Percentiles rank a stretch among this genome's conserved stretches.
Conservation (phyloP, 345 rosid species). For the Kandelia obovata region DNA sequence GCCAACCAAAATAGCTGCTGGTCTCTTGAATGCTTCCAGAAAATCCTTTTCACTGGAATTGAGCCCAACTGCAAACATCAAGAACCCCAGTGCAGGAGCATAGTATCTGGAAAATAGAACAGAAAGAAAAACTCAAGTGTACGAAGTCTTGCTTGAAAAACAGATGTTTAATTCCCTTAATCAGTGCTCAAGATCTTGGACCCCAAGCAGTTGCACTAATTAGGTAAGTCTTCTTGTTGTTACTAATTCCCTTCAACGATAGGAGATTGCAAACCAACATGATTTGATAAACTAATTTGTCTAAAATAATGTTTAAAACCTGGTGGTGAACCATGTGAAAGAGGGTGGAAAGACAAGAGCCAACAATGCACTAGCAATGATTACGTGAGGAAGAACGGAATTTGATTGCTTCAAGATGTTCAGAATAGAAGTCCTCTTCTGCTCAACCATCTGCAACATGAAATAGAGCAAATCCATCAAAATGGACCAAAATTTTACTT, state of each 20-base stretch:
- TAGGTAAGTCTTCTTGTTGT: no score
- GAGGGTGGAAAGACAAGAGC: slow-evolving; percentile 94
- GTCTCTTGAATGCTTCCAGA: slow-evolving; percentile 78
- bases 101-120: slow-evolving; percentile 61
- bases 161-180: not conserved
- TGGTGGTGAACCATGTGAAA: slow-evolving; percentile 92
- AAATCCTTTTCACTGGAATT: slow-evolving; percentile 88
- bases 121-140: not conserved
- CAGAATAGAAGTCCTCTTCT: slow-evolving; percentile 38
- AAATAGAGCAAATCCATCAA: not conserved
- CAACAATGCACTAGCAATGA: slow-evolving; percentile 76
- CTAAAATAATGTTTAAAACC: slow-evolving; percentile 34
- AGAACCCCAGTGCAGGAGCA: slow-evolving; percentile 88
- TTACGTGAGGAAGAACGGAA: slow-evolving; percentile 77
- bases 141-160: not conserved
- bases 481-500: not conserved
- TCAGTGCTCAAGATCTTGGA: not conserved
- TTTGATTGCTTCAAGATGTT: slow-evolving; percentile 68
- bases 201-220: not conserved
- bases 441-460: slow-evolving; percentile 33
- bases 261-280: no score
- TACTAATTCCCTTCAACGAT: no score
- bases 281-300: slow-evolving; percentile 3
- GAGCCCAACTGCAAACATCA: slow-evolving; percentile 98
- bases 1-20: slow-evolving; percentile 68